Percentiles rank a stretch among this genome's conserved stretches.
These are phyloP conservation scores for Aureococcus anophagefferens DNA, from an alignment of 108 stramenopile species.

Conservation along the genomic window DNA sequence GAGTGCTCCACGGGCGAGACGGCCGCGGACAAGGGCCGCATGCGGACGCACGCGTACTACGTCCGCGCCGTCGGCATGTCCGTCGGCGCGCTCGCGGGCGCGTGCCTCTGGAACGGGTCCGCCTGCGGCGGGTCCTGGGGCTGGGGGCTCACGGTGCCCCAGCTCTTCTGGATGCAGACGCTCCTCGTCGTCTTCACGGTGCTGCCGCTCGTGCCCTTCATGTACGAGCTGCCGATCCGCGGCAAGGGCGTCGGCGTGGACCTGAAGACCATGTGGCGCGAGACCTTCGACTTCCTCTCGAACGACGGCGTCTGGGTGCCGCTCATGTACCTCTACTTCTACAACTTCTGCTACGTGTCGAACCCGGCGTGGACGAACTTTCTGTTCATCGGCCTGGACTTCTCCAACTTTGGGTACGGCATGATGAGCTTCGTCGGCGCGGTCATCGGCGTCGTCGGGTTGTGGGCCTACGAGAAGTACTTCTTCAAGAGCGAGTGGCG, in stretches of 20 bases:
- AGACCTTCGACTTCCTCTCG: not conserved
- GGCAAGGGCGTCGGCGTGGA: not conserved
- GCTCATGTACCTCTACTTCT: constrained; percentile 47
- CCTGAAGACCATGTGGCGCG: not conserved
- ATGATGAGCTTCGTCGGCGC: constrained; percentile 25
- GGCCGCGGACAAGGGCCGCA: not conserved
- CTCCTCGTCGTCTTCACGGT: not conserved
- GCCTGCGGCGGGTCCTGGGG: not conserved
- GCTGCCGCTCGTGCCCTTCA: constrained; percentile 19
- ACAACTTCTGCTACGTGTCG: constrained; percentile 40
- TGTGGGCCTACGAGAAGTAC: constrained; percentile 41
- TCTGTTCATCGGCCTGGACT: constrained; percentile 26
- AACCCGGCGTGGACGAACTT: constrained; percentile 44
- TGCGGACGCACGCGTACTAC: constrained; percentile 1
- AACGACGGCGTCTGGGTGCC: constrained; percentile 36
- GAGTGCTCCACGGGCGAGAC: constrained; percentile 20
- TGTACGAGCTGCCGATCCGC: not conserved
- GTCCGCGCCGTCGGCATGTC: not conserved
- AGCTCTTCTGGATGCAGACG: not conserved
- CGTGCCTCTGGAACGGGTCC: not conserved
- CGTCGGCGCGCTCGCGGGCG: not conserved
- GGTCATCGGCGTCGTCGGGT: constrained; percentile 40
- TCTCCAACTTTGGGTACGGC: constrained; percentile 28
- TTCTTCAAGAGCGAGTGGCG: constrained; percentile 41
- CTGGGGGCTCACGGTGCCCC: not conserved